These are phyloP conservation scores for Botrytis hyacinthi DNA, from an alignment of 2,329 filamentous ascomycete species.

Conservation along the genomic window DNA sequence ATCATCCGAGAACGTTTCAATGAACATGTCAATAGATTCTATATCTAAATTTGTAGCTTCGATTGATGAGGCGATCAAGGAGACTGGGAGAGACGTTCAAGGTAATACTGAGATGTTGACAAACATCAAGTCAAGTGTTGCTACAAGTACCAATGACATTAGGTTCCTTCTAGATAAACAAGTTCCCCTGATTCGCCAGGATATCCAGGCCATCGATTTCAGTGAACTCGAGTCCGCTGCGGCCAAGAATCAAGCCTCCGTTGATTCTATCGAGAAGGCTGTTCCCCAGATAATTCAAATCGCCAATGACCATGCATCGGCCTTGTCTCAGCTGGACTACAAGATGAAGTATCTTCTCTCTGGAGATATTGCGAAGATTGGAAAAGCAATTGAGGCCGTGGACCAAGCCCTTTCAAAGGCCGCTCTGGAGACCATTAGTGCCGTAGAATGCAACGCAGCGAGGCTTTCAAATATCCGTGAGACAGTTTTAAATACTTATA, in stretches of 20 bases:
- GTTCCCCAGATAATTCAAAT: slow-evolving; percentile 18
- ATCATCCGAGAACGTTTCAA: slow-evolving; percentile 20
- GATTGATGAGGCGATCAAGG: slow-evolving; percentile 21
- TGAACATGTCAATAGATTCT: slow-evolving; percentile 20
- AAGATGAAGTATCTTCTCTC: slow-evolving; percentile 21
- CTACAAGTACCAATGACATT: slow-evolving; percentile 23
- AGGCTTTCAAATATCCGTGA: slow-evolving; percentile 23
- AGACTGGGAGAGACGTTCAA: slow-evolving; percentile 22
- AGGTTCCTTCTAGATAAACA: slow-evolving; percentile 22
- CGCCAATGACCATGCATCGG: slow-evolving; percentile 21
- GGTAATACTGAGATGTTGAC: slow-evolving; percentile 22
- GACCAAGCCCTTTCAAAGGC: slow-evolving; percentile 22
- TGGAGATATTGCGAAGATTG: slow-evolving; percentile 22
- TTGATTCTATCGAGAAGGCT: slow-evolving; percentile 21
- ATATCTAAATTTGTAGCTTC: slow-evolving; percentile 21
- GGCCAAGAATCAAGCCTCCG: slow-evolving; percentile 13
- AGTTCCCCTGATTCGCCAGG: slow-evolving; percentile 23
- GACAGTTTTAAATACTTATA: slow-evolving; percentile 22
- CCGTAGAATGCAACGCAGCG: slow-evolving; percentile 21
- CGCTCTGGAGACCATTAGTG: slow-evolving; percentile 19
- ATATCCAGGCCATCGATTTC: slow-evolving; percentile 23
- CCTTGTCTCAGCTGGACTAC: slow-evolving; percentile 19
- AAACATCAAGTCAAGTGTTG: slow-evolving; percentile 21
- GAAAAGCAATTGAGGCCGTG: slow-evolving; percentile 21
- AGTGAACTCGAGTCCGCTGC: slow-evolving; percentile 16